Evolutionary conservation across 495 filamentous ascomycete genomes (phyloP).

Genomic region (Penicillium riverlandense): DNA sequence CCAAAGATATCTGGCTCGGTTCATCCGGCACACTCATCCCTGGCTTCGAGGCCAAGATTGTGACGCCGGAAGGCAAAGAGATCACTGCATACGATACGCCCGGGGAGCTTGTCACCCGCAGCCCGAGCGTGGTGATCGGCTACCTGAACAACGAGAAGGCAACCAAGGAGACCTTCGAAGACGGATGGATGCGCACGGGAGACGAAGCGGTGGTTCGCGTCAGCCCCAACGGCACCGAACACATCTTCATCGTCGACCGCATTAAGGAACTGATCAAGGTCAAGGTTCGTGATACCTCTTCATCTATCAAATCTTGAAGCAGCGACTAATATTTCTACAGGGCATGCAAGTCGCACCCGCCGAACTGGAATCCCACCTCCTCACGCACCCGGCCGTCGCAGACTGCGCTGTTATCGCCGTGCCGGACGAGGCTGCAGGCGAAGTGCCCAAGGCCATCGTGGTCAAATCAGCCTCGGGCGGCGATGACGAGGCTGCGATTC

Average conservation of each 20-base stretch:
- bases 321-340: conserved; percentile 27
- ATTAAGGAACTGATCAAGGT: conserved; percentile 95
- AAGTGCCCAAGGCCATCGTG: conserved; percentile 83
- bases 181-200: conserved; percentile 79
- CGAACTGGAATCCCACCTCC: conserved; percentile 82
- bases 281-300: conserved; percentile 51
- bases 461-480: conserved; percentile 60
- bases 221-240: conserved; percentile 59
- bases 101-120: conserved; percentile 72
- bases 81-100: conserved; percentile 68
- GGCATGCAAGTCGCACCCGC: conserved; percentile 88
- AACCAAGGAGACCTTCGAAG: conserved; percentile 69
- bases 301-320: neutral
- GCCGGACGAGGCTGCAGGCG: conserved; percentile 66
- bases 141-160: conserved; percentile 84
- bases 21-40: conserved; percentile 69
- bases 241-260: conserved; percentile 77
- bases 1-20: conserved; percentile 63
- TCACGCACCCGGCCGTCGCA: conserved; percentile 71
- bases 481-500: conserved; percentile 51
- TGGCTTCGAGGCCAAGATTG: conserved; percentile 57
- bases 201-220: conserved; percentile 71
- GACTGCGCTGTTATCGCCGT: conserved; percentile 82
- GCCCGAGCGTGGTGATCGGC: conserved; percentile 70
- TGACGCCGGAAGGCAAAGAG: conserved; percentile 68